Base-by-base conservation (phyloP, 257 asterid species). In the Scutellaria barbata region DNA sequence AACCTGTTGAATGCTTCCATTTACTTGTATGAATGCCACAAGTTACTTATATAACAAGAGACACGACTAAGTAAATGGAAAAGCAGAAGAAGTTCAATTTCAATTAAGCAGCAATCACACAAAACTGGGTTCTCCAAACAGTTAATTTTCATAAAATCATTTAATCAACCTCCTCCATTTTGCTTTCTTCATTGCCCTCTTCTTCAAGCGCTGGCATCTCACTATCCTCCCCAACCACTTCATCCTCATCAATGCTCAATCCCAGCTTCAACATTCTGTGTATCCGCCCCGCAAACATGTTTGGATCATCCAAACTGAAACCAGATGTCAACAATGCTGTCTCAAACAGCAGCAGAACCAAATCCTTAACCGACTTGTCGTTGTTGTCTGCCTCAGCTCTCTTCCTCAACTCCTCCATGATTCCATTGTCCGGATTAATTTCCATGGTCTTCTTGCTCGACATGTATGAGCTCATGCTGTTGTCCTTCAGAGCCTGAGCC, bases 191-290 rank as follows among this genome's bases (percentile, higher is more conserved):
- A 10, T 69, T 71, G 7, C 60, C 79, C 18, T 64, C 87, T 9
- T 82, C 82, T 18, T 83, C 83, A 22, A 80, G 13, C 2, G 78
- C 82, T 1, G 83, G 83, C 80, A 81, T 81, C n/a, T 78, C 85
- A 8, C 68, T 57, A 2, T 72, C 84, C 3, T 82, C 80, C 3
- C 56, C 79, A 1, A 5, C 81, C 1, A 1, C 74, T 11, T 68
- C 77, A 8, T 71, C 83, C 20, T 83, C 85, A 0, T 80, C 85
- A 56, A 77, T 83, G 77, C 85, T 83, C 40, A 78, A 30, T 1
- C 88, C 85, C 63, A 80, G 63, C 50, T 83, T 80, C 83, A 83
- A 41, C 85, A 83, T 83, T 41, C 83, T 75, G 10, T 83, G 87
- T 13, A 83, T 83, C 13, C 88, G 77, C 0, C 75, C 41, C 0